Conservation (phyloP, 1,284 basidiomycete species). For the Cutaneotrichosporon cavernicola region DNA sequence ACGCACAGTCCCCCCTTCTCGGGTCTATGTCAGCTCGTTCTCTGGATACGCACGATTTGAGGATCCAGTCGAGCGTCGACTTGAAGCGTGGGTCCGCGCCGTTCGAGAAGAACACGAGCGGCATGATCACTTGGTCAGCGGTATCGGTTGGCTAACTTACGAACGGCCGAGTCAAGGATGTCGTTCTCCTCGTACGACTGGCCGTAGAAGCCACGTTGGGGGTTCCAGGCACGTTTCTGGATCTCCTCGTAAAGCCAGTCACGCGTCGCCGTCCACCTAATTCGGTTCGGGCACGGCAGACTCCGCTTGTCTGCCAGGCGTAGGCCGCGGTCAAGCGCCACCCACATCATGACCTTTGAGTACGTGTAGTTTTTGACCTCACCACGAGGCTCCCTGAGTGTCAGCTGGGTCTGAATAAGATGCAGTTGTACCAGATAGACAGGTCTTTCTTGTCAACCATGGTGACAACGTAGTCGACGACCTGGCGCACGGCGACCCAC, state of each 20-base stretch:
- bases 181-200: conserved; percentile 56
- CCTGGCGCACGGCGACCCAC: conserved; percentile 59
- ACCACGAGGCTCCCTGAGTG: conserved; percentile 74
- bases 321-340: conserved; percentile 84
- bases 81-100: conserved; percentile 73
- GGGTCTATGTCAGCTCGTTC: conserved; percentile 52
- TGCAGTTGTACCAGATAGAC: conserved; percentile 70
- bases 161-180: conserved; percentile 54
- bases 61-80: conserved; percentile 72
- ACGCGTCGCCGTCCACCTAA: conserved; percentile 69
- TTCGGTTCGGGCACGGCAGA: conserved; percentile 54
- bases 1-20: conserved; percentile 84
- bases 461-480: conserved; percentile 53
- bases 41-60: conserved; percentile 59
- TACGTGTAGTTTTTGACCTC: conserved; percentile 81
- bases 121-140: conserved; percentile 35
- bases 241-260: conserved; percentile 74
- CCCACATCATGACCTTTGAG: conserved; percentile 92
- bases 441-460: conserved; percentile 47
- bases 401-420: conserved; percentile 19
- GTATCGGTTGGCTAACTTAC: conserved; percentile 22
- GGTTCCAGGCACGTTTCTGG: conserved; percentile 63
- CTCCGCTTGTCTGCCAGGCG: conserved; percentile 84
- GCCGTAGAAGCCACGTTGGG: conserved; percentile 44
- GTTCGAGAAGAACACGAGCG: conserved; percentile 68